These are phyloP conservation scores for Amanita rubescens DNA, from an alignment of 768 basidiomycete genomes.

Conservation along the genomic window DNA sequence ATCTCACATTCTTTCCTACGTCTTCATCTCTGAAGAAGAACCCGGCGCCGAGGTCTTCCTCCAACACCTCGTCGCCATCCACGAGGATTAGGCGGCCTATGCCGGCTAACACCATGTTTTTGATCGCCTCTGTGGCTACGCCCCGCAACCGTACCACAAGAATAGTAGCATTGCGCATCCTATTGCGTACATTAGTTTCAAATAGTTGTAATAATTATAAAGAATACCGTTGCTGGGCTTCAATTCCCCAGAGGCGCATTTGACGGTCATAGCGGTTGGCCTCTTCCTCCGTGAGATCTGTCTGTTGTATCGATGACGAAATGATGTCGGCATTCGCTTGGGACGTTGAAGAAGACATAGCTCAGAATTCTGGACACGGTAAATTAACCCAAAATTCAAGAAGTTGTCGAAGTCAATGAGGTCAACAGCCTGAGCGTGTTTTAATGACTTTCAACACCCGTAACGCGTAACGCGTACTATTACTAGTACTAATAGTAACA, in stretches of 20 bases:
- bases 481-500: too few species aligned
- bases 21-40: slow-evolving; percentile 95
- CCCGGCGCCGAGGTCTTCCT: slow-evolving; percentile 85
- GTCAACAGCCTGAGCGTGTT: too few species aligned
- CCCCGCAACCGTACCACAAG: slow-evolving; percentile 74
- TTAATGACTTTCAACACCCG: too few species aligned
- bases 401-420: too few species aligned
- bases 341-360: not conserved
- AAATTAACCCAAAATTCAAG: too few species aligned
- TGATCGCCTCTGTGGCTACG: slow-evolving; percentile 88
- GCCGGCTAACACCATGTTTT: slow-evolving; percentile 96
- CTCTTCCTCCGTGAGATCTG: slow-evolving; percentile 62
- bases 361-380: too few species aligned
- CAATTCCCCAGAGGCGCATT: slow-evolving; percentile 96
- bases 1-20: slow-evolving; percentile 76
- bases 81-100: slow-evolving; percentile 85
- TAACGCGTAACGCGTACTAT: too few species aligned
- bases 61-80: slow-evolving; percentile 66
- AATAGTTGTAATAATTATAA: not conserved
- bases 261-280: slow-evolving; percentile 89
- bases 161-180: slow-evolving; percentile 92
- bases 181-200: slow-evolving; percentile 14
- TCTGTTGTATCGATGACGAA: slow-evolving; percentile 24
- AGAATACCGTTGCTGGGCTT: slow-evolving; percentile 85
- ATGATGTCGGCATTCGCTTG: not conserved